phyloP scores from a whole-genome alignment of 2,329 filamentous ascomycete genomes.

The Scytalidium lignicola region DNA sequence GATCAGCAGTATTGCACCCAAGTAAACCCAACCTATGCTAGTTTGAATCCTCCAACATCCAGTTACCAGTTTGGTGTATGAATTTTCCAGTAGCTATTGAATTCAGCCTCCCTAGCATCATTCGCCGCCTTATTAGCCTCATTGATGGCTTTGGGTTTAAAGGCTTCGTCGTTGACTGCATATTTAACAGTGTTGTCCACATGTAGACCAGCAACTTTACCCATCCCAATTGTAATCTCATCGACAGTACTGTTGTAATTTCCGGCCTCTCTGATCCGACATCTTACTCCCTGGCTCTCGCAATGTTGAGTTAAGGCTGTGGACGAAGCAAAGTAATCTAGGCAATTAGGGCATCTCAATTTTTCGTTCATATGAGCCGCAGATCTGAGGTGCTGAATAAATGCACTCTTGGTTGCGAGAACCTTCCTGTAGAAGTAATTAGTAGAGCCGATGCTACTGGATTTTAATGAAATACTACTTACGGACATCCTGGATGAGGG shows the following conservation, averaged over 20 bases:
- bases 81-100: conserved; percentile 5
- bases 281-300: conserved; percentile 38
- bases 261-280: conserved; percentile 37
- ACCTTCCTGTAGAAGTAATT: conserved; percentile 3
- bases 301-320: conserved; percentile 43
- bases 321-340: conserved; percentile 34
- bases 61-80: conserved; percentile 6
- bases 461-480: conserved; percentile 8
- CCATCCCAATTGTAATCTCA: conserved; percentile 34
- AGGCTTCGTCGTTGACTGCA: conserved; percentile 16
- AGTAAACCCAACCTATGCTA: too few relatives aligned
- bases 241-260: conserved; percentile 34
- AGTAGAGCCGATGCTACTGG: background rate
- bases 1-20: too few relatives aligned
- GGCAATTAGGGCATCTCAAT: conserved; percentile 42
- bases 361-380: conserved; percentile 32
- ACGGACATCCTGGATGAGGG: conserved; percentile 21
- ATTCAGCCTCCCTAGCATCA: background rate
- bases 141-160: background rate
- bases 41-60: too few relatives aligned
- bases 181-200: conserved; percentile 32
- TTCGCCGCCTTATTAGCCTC: background rate
- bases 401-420: conserved; percentile 1
- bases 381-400: conserved; percentile 38
- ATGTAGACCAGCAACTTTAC: conserved; percentile 21